A percentile compares a stretch with the other conserved stretches of the same genome.
These are phyloP conservation scores for Phytophthora pluvialis DNA, from an alignment of 352 stramenopile genomes.

Conservation along the genomic window DNA sequence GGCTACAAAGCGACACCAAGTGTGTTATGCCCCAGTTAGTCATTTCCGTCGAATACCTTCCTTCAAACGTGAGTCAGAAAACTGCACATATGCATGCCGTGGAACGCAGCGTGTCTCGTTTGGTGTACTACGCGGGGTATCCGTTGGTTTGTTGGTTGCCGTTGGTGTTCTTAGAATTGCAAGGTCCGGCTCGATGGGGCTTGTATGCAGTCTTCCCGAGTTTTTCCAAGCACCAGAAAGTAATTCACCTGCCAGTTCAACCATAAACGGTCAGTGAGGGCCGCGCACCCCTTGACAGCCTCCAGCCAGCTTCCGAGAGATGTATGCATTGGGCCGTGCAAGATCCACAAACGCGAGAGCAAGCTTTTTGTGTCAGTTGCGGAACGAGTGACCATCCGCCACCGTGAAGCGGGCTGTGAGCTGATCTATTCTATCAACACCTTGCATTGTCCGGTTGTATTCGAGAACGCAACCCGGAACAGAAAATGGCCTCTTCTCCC, in stretches of 20 bases:
- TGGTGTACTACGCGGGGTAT: background rate
- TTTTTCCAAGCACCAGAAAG: background rate
- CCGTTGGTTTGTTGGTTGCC: background rate
- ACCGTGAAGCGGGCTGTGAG: background rate
- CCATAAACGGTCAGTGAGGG: background rate
- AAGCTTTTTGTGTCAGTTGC: background rate
- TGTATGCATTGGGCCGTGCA: constrained; percentile 2
- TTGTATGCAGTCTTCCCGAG: background rate
- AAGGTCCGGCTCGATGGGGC: background rate
- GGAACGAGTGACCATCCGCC: background rate
- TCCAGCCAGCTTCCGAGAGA: constrained; percentile 1
- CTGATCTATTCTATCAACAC: too few relatives aligned
- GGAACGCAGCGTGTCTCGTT: background rate
- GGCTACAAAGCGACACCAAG: background rate
- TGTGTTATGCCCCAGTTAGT: background rate
- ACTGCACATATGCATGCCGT: background rate
- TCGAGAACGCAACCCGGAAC: too few relatives aligned
- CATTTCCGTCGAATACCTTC: background rate
- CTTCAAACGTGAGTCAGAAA: constrained; percentile 1
- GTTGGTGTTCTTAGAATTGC: background rate
- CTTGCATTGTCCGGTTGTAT: too few relatives aligned
- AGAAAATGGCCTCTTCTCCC: too few relatives aligned
- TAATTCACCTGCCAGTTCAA: background rate
- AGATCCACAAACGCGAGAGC: constrained; percentile 4
- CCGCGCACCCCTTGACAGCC: background rate